These are phyloP conservation scores for Mycena indigotica DNA, from an alignment of 768 basidiomycete genomes.

Conservation along the genomic window DNA sequence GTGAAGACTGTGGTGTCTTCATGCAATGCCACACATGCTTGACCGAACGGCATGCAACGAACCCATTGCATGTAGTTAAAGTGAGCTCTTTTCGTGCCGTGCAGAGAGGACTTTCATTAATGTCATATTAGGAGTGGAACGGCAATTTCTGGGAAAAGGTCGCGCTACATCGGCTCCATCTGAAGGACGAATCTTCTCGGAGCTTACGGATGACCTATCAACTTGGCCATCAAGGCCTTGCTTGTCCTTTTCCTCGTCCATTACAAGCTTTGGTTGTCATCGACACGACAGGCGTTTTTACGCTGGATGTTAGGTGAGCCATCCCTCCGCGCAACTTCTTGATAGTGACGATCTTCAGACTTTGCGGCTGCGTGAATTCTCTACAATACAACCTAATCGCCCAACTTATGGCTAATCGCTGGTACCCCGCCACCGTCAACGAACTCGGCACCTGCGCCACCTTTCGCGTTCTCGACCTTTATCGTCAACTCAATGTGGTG, in stretches of 20 bases:
- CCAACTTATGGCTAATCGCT: neutral
- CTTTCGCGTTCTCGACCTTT: neutral
- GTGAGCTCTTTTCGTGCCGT: neutral
- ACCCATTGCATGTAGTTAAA: neutral
- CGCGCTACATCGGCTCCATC: neutral
- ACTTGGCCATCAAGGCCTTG: neutral
- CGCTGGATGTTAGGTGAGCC: neutral
- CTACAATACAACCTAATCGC: neutral
- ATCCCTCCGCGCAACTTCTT: too few species aligned
- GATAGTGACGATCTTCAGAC: too few species aligned
- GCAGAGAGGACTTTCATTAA: neutral
- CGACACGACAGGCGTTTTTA: neutral
- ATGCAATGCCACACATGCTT: neutral
- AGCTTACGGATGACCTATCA: neutral
- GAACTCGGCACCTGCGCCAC: neutral
- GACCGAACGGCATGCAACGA: neutral
- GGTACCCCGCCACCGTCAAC: slow-evolving; percentile 12
- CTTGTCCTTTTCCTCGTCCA: neutral
- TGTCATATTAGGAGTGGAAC: neutral
- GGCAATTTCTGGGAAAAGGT: neutral
- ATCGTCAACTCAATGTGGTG: neutral
- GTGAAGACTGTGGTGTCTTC: neutral
- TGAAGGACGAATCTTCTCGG: neutral
- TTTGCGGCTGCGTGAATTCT: neutral
- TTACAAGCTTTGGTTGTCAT: neutral